Evolutionary conservation across 805 yeast genomes (phyloP).

Genomic region (Ogataea ganodermae): DNA sequence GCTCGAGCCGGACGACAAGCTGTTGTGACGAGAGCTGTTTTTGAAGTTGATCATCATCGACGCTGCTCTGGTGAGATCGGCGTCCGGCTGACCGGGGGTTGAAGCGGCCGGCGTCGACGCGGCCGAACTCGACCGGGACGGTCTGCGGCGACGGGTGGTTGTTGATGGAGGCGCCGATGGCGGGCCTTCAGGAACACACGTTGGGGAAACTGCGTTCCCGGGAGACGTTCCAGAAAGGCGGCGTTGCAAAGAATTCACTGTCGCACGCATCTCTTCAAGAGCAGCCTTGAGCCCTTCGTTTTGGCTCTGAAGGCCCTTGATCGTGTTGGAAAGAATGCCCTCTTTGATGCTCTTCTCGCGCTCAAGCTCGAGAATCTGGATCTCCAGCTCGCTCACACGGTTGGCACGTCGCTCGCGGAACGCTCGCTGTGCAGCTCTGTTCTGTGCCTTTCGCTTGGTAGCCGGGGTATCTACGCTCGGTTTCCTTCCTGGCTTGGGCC

Average conservation of each 20-base stretch:
- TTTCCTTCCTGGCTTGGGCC: constrained; percentile 59
- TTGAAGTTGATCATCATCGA: constrained; percentile 33
- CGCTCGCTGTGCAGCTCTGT: constrained; percentile 92
- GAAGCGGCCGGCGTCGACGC: constrained; percentile 7
- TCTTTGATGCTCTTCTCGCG: constrained; percentile 63
- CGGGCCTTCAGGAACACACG: too few species aligned
- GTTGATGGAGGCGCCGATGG: too few species aligned
- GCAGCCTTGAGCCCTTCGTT: constrained; percentile 45
- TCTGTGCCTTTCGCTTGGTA: constrained; percentile 84
- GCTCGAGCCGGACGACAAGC: constrained; percentile 22
- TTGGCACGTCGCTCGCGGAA: constrained; percentile 86
- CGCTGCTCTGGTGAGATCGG: constrained; percentile 31
- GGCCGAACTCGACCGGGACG: not conserved
- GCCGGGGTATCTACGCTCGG: constrained; percentile 71
- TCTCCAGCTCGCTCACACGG: constrained; percentile 75
- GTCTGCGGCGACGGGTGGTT: not conserved
- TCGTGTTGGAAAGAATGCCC: constrained; percentile 53
- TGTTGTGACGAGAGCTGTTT: constrained; percentile 29
- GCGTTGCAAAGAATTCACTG: constrained; percentile 19
- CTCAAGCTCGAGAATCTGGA: constrained; percentile 64
- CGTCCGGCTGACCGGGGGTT: constrained; percentile 19
- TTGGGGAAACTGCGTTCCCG: not conserved
- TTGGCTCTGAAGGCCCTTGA: constrained; percentile 48
- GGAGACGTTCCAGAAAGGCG: constrained; percentile 10
- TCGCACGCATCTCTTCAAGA: constrained; percentile 42